Conservation (phyloP, 306 rosid species). For the Trifolium subterraneum region DNA sequence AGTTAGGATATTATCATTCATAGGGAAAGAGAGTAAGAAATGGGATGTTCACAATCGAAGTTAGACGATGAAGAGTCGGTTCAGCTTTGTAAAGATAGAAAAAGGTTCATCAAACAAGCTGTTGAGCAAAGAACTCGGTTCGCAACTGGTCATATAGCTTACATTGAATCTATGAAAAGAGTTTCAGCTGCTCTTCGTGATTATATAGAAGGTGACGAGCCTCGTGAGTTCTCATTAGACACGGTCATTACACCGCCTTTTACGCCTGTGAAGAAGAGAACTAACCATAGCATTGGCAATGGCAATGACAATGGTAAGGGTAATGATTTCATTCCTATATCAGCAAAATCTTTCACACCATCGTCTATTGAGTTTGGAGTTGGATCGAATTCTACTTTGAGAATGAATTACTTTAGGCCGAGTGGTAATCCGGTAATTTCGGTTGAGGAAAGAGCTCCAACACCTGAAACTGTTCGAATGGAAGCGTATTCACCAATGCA, state of each 20-base stretch:
- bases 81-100: constrained; percentile 91
- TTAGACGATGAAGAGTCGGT: constrained; percentile 89
- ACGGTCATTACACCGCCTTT: constrained; percentile 72
- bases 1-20: constrained; percentile 47
- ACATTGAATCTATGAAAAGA: constrained; percentile 70
- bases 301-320: background rate
- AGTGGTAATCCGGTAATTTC: constrained; percentile 75
- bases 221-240: constrained; percentile 63
- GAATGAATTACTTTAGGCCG: constrained; percentile 71
- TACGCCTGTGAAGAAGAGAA: constrained; percentile 54
- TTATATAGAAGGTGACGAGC: constrained; percentile 77
- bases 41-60: constrained; percentile 96
- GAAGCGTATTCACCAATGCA: constrained; percentile 63
- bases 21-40: constrained; percentile 52
- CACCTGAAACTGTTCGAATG: constrained; percentile 69
- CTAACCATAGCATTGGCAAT: background rate
- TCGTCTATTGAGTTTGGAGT: constrained; percentile 50
- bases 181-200: constrained; percentile 84
- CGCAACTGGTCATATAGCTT: constrained; percentile 79
- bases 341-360: constrained; percentile 59
- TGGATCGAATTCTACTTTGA: constrained; percentile 54
- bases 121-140: constrained; percentile 77
- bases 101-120: constrained; percentile 83
- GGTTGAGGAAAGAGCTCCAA: constrained; percentile 82
- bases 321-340: constrained; percentile 59